phyloP scores from a whole-genome alignment of 208 protist species.

The Wallacemonas sp. region DNA sequence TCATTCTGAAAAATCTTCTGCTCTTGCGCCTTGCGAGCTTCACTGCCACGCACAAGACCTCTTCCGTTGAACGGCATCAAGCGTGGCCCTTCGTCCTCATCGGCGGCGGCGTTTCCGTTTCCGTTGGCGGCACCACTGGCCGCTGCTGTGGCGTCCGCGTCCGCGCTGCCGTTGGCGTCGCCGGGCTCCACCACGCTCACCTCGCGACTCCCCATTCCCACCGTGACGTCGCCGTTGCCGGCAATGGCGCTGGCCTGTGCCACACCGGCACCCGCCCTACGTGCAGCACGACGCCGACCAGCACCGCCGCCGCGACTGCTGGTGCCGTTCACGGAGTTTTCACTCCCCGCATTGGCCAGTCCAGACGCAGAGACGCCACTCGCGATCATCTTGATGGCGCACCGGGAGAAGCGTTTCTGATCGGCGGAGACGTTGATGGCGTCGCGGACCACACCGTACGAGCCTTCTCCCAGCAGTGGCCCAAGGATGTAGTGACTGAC shows the following conservation, averaged over 20 bases:
- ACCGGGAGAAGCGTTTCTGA: conserved; percentile 35
- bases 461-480: conserved; percentile 74
- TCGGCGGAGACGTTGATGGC: conserved; percentile 66
- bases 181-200: neutral
- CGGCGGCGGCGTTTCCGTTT: neutral
- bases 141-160: neutral
- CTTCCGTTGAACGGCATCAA: neutral
- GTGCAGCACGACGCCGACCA: conserved; percentile 7
- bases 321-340: neutral
- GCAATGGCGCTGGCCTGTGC: no score
- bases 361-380: neutral
- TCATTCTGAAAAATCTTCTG: conserved; percentile 42
- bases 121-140: neutral
- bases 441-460: conserved; percentile 77
- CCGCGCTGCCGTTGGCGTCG: neutral
- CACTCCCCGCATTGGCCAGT: neutral
- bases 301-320: neutral
- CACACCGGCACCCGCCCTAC: no score
- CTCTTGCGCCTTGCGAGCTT: conserved; percentile 24
- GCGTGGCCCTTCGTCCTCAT: neutral
- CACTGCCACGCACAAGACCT: conserved; percentile 8
- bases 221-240: no score
- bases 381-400: conserved; percentile 57
- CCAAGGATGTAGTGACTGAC: conserved; percentile 85
- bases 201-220: no score